Evolutionary conservation across 1,139 yeast genomes (phyloP), one percentile per base, ranked within the genome.

Genomic region (Kurtzmaniella quercitrusa): DNA sequence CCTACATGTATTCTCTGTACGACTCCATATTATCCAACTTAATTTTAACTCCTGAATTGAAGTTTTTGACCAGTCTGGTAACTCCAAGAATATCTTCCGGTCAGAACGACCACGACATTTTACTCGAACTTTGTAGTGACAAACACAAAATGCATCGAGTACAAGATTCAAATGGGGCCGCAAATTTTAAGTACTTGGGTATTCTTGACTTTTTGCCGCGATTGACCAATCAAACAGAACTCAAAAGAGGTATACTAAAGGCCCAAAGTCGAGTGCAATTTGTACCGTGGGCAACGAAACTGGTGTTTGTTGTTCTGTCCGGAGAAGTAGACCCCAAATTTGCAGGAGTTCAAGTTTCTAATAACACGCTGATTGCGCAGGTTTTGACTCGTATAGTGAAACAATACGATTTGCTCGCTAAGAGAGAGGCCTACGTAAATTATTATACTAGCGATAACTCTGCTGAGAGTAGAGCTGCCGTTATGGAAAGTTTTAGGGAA

Each of bases 1-100:
- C 95, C 39, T 89, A 89, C 62, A 82, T 89, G 78, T 93, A 87
- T 70, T 86, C 86, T 53, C 89, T 95, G 15, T 68, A 86, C 51
- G 88, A 91, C 38, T 84, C 95, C 41, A 82, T 93, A 15, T 65
- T 89, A 45, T 84, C 97, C 1, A 80, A 94, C 1, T 65, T 94
- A 49, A 78, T 93, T 2, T 97, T 98, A 1, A 83, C 91, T 0
- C 96, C 98, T 1, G 88, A 88, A 42, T 71, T 91, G 51, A 96
- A 93, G 61, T 94, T 93, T 56, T 66, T 93, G 21, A 78, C 85
- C 35, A 85, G 97, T 3, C 80, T 96, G 42, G 86, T 87, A 53
- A 88, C 97, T 0, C 98, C 98, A 2, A 76, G 75, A 52, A 78
- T 78, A 34, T 78, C 82, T 15, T 52, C 58, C 18, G 78, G 91